Percentiles rank a stretch among this genome's conserved stretches.
These are phyloP conservation scores for Plasmodium vivax DNA, from an alignment of 169 alveolate species.

Conservation along the genomic window DNA sequence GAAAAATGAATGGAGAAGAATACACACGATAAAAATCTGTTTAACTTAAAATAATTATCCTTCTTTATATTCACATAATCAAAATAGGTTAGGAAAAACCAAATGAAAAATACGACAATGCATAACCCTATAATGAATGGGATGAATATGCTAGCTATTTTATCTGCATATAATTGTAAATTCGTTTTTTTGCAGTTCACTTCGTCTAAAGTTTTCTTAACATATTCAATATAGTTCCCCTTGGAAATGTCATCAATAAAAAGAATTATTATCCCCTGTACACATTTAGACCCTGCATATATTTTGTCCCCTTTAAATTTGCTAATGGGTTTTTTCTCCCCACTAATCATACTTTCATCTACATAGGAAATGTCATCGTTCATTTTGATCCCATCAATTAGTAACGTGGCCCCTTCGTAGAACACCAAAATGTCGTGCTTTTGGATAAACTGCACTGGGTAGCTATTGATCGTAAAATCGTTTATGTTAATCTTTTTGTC, in stretches of 20 bases:
- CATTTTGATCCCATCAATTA: conserved; percentile 63
- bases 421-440: conserved; percentile 52
- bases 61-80: conserved; percentile 45
- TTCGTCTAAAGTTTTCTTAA: conserved; percentile 53
- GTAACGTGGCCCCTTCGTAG: conserved; percentile 60
- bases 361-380: conserved; percentile 52
- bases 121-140: conserved; percentile 49
- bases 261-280: conserved; percentile 28
- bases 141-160: conserved; percentile 55
- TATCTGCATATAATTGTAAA: conserved; percentile 75
- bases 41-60: conserved; percentile 38
- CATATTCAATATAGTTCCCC: conserved; percentile 66
- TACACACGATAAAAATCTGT: conserved; percentile 38
- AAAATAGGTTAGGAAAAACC: conserved; percentile 58
- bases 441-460: conserved; percentile 65
- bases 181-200: conserved; percentile 59
- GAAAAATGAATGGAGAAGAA: conserved; percentile 68
- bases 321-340: conserved; percentile 49
- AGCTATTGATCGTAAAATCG: conserved; percentile 47
- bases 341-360: conserved; percentile 73
- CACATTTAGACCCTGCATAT: conserved; percentile 75
- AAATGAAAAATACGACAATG: conserved; percentile 56
- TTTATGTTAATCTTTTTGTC: conserved; percentile 48
- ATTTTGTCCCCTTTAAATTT: conserved; percentile 68
- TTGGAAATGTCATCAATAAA: conserved; percentile 45